Base-by-base conservation (phyloP, 106 monocot species). In the Narthecium ossifragum region DNA sequence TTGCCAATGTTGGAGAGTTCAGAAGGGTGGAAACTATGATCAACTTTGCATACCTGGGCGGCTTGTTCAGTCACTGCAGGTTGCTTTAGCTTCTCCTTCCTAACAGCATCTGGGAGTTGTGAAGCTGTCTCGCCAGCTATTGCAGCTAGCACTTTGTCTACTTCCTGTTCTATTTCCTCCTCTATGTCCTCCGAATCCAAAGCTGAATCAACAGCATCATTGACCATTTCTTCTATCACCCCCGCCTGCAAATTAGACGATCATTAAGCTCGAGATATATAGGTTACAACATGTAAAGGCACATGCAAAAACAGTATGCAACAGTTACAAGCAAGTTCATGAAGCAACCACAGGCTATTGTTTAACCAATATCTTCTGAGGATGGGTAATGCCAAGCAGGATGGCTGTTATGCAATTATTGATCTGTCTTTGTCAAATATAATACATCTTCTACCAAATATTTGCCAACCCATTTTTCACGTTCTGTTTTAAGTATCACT, bases 151-250 rank as follows among this genome's bases (percentile, higher is more conserved):
- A 98, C 96, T 51, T 98, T 98, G 45, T 98, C 86, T 8, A 98
- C 83, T 51, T 98, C 96, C 58, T 84, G 81, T 66, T 98, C 96
- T 13, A 67, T 88, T 63, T 88, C 87, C 41, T 88, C 87, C 61
- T 88, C 87, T 9, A 98, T 90, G 59, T 87, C 96, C 58, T 98
- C 96, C 2, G 90, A 84, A 60, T 98, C 96, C 59, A 98, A 59
- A 34, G 86, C 84, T 17, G 73, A 60, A 58, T 98, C 96, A 31
- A 98, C 73, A 43, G 87, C 77, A 59, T 98, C 96, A 60, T 84
- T 98, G 59, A 98, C 90, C 83, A 98, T 87, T 71, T 98, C 96
- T 77, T 98, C 96, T 29, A 98, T 84, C 33, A 83, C 87, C 5
- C 87, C 87, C 17, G 87, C 87, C 87, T 88, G 34, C 25, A 64